Evolutionary conservation across 257 asterid species (phyloP).

Genomic region (Ocimum tenuiflorum): DNA sequence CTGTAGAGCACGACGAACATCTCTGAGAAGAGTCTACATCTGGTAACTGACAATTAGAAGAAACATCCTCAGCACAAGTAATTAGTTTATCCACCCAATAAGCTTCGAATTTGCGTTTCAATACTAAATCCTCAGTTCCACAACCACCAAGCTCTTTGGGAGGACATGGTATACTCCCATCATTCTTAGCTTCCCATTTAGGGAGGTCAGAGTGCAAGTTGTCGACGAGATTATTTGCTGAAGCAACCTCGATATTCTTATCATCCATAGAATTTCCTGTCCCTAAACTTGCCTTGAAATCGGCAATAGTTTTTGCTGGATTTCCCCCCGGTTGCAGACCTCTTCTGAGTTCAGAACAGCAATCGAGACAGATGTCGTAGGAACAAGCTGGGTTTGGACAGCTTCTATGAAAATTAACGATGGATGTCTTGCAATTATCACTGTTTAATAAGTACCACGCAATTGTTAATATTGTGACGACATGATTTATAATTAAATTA

Average conservation of each 20-base stretch:
- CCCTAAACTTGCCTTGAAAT: slow-evolving; percentile 16
- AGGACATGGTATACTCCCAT: slow-evolving; percentile 65
- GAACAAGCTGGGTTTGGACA: slow-evolving; percentile 56
- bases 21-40: slow-evolving; percentile 30
- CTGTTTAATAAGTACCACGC: slow-evolving; percentile 36
- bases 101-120: slow-evolving; percentile 50
- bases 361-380: slow-evolving; percentile 62
- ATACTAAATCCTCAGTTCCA: slow-evolving; percentile 42
- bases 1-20: slow-evolving; percentile 36
- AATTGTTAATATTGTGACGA: slow-evolving; percentile 28
- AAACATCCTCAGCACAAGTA: slow-evolving; percentile 34
- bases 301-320: slow-evolving; percentile 21
- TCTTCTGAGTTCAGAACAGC: slow-evolving; percentile 65
- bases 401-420: slow-evolving; percentile 73
- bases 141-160: slow-evolving; percentile 67
- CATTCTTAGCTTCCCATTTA: slow-evolving; percentile 42
- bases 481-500: neutral
- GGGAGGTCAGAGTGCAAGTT: slow-evolving; percentile 19
- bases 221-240: slow-evolving; percentile 15
- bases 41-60: slow-evolving; percentile 31
- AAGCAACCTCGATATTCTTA: slow-evolving; percentile 18
- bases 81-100: slow-evolving; percentile 49
- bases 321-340: slow-evolving; percentile 41
- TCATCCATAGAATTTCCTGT: slow-evolving; percentile 13
- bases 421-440: slow-evolving; percentile 73